Conservation (phyloP, 345 rosid genomes). For the Eutrema heterophyllum region DNA sequence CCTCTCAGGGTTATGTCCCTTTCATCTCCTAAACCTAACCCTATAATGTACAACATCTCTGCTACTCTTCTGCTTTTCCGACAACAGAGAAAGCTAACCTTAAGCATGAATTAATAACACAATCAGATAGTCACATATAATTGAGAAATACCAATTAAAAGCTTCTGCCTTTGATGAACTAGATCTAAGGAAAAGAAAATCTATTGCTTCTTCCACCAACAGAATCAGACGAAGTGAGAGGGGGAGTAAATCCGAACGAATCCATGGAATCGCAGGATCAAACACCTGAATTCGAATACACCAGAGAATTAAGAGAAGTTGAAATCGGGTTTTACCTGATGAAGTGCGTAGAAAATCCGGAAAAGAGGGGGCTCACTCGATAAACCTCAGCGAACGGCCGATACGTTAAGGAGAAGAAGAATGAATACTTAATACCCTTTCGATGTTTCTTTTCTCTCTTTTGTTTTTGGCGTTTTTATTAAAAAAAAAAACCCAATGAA, state of each 20-base stretch:
- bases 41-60: conserved; percentile 72
- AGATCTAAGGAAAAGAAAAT: background rate
- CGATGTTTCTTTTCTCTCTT: background rate
- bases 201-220: background rate
- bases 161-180: background rate
- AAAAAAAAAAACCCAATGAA: background rate
- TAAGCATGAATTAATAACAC: background rate
- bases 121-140: background rate
- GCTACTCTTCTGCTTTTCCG: background rate
- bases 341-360: background rate
- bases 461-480: too few relatives aligned
- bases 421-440: background rate
- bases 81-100: background rate
- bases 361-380: background rate
- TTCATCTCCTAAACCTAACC: conserved; percentile 85
- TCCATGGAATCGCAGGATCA: background rate
- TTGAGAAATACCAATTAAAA: background rate
- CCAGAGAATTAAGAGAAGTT: background rate
- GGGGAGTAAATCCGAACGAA: background rate
- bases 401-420: background rate
- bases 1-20: conserved; percentile 81
- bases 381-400: conserved; percentile 6
- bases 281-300: background rate
- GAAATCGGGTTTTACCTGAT: background rate
- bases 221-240: background rate